Base-by-base conservation (phyloP, 1,284 basidiomycete species). In the Ustilago loliicola region DNA sequence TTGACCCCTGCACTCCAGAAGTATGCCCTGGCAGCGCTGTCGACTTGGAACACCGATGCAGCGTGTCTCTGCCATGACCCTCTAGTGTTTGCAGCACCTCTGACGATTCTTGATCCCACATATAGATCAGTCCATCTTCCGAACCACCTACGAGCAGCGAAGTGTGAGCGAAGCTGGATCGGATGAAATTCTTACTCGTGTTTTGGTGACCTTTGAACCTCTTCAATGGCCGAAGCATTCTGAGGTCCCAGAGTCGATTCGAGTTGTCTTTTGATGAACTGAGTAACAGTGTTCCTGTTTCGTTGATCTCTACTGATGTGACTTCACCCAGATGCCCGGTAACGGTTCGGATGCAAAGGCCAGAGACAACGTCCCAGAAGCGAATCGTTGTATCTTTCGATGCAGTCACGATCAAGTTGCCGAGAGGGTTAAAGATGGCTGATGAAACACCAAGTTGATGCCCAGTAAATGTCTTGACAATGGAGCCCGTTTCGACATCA, bases 131-230 rank as follows among this genome's bases (percentile, higher is more conserved):
- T 2, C 85, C 85, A 57, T 86, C 88, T 66, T 89, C 88, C 2
- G 87, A 87, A 0, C 88, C 88, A 30, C 86, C 85, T 2, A 88
- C 83, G 32, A 89, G 79, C 55, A 88, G 80, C 13, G 84, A 85
- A 15, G 87, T 83, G 42, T 86, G 83, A 0, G 87, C 87, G 69
- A 89, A 89, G 19, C 83, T 77, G 30, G 85, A 85, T 8, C 88
- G 84, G 53, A 89, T 87, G 45, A 89, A 87, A 82, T 89, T 89
- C 72, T 88, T 88, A 25, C 87, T 87, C 11, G 88, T 88, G 72
- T 89, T 89, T 73, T 88, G 88, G 66, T 88, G 87, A 0, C 88
- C 88, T 29, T 87, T 88, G 80, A 89, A 89, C 3, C 88, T 79
- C 59, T 87, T 87, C 4, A 89, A 72, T 29, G 87, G 87, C 1